Evolutionary conservation across 352 stramenopile genomes (phyloP), one percentile per base, ranked within the genome.

Genomic region (Pelagophyceae sp.): DNA sequence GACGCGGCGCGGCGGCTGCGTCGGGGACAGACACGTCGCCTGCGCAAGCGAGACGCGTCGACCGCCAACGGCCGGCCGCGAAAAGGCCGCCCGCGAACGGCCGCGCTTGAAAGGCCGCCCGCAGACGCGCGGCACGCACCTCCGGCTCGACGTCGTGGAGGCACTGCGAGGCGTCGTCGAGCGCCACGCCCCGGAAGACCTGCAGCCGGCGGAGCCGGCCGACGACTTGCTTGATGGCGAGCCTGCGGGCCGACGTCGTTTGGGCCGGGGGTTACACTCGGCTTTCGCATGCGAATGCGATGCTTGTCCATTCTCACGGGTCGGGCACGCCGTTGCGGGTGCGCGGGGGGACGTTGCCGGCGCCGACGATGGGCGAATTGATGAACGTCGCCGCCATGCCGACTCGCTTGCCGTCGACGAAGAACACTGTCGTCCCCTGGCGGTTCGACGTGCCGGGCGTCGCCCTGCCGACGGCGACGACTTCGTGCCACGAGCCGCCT

Each of bases 371-470:
- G 29, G 6, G 6, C 6, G 35, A 11, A 2, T 2, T 1, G 31
- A 35, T 29, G 6, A 32, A n/a, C 31, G 19, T 2, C 29, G 63
- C 31, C 35, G 63, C 63, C 11, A 15, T 19, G 31, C 63, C 63
- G 63, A 72, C 63, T 2, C 6, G 19, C 31, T 11, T 37, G 35
- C 67, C 67, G n/a, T 74, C 38, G 38, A 74, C 38, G 2, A 5
- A 74, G 38, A 58, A 74, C 1, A 23, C 27, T 23, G 67, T 74
- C n/a, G n/a, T n/a, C n/a, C n/a, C n/a, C n/a, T n/a, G n/a, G n/a
- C n/a, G n/a, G n/a, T n/a, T n/a, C n/a, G n/a, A n/a, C n/a, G n/a
- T n/a, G n/a, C n/a, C n/a, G 1, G 3, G 37, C 1, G 5, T 3
- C 25, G 33, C 0, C 1, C 0, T 37, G 38, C 1, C 38, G 2